Evolutionary conservation across 78 protist genomes (phyloP).

Genomic region (Corallochytrium limacisporum): DNA sequence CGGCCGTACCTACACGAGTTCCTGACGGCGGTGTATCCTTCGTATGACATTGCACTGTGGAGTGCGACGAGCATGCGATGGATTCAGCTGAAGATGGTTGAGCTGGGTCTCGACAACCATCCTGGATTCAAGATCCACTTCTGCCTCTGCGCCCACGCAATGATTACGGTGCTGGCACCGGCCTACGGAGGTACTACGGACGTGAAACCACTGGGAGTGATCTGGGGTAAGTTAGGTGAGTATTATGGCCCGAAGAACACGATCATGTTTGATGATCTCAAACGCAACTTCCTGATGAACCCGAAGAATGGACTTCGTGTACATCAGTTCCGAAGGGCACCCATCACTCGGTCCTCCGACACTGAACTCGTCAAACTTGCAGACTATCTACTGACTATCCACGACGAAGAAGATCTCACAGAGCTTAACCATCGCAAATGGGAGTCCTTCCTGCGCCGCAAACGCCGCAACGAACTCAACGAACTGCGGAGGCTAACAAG

Average conservation of each 20-base stretch:
- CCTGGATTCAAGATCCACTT: constrained; percentile 5
- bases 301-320: constrained; percentile 5
- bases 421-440: too few species aligned
- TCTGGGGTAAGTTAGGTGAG: constrained; percentile 9
- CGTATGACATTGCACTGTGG: constrained; percentile 25
- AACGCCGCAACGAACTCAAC: too few species aligned
- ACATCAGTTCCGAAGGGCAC: too few species aligned
- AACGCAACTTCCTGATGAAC: constrained; percentile 14
- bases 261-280: constrained; percentile 3
- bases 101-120: constrained; percentile 1
- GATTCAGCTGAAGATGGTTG: constrained; percentile 2
- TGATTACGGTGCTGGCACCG: background rate
- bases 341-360: too few species aligned
- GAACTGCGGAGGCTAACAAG: too few species aligned
- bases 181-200: background rate
- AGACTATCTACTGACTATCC: too few species aligned
- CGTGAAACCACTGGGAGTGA: constrained; percentile 3
- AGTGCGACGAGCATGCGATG: constrained; percentile 19
- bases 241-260: background rate
- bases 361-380: too few species aligned
- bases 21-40: constrained; percentile 9
- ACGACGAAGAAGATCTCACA: too few species aligned
- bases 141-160: background rate
- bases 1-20: constrained; percentile 31
- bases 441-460: too few species aligned